These are phyloP conservation scores for Agaricus blazei DNA, from an alignment of 768 basidiomycete species.

Conservation along the genomic window DNA sequence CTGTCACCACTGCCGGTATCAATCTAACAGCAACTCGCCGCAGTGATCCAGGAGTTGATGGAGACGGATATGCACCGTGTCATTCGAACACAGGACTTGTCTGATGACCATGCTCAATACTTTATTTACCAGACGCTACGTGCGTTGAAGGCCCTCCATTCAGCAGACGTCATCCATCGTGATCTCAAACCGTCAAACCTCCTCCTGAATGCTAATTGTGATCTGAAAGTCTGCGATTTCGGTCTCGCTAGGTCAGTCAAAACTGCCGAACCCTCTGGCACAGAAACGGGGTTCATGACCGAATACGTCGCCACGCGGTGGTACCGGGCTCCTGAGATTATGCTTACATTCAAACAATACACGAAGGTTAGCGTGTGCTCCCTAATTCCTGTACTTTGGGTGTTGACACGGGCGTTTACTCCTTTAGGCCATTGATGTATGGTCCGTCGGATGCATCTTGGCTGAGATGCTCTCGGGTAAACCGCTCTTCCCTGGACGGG, in stretches of 20 bases:
- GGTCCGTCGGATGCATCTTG: slow-evolving; percentile 84
- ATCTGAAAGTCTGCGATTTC: slow-evolving; percentile 94
- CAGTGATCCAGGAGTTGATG: slow-evolving; percentile 77
- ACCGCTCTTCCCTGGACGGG: slow-evolving; percentile 94
- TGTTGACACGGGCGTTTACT: slow-evolving; percentile 9
- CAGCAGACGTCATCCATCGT: slow-evolving; percentile 90
- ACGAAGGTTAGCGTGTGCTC: slow-evolving; percentile 56
- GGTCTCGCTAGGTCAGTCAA: slow-evolving; percentile 89
- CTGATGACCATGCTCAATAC: slow-evolving; percentile 95
- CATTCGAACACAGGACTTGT: slow-evolving; percentile 89
- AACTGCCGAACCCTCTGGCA: slow-evolving; percentile 80
- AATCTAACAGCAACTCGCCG: slow-evolving; percentile 16
- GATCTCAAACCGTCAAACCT: slow-evolving; percentile 97
- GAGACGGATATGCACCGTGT: slow-evolving; percentile 97
- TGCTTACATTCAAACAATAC: slow-evolving; percentile 99
- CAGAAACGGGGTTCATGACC: slow-evolving; percentile 88
- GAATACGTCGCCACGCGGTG: slow-evolving; percentile 98
- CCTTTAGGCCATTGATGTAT: slow-evolving; percentile 74
- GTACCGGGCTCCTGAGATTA: slow-evolving; percentile 99
- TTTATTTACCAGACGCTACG: slow-evolving; percentile 97
- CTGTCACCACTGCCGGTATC: not conserved
- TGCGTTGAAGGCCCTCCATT: slow-evolving; percentile 91
- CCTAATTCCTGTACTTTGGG: slow-evolving; percentile 12
- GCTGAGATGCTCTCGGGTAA: slow-evolving; percentile 98
- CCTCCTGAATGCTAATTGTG: slow-evolving; percentile 93